Conservation (phyloP, 768 basidiomycete genomes). For the Lactarius quietus region DNA sequence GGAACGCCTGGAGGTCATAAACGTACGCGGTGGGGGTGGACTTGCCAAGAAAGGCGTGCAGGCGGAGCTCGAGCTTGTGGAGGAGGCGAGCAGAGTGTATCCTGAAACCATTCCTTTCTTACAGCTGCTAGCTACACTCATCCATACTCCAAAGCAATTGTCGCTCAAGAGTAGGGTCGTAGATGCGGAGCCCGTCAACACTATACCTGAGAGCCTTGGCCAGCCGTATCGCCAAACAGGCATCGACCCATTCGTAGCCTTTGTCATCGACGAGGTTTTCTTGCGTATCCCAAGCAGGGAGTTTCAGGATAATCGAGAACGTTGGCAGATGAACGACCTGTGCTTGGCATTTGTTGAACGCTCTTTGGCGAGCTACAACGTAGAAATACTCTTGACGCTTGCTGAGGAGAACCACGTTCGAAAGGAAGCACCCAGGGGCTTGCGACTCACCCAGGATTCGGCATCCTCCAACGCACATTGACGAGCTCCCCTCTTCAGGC, state of each 20-base stretch:
- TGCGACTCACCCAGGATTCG: constrained; percentile 81
- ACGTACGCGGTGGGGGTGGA: constrained; percentile 54
- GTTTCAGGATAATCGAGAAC: constrained; percentile 68
- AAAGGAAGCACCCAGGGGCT: constrained; percentile 52
- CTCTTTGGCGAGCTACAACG: constrained; percentile 73
- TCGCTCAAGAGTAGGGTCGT: constrained; percentile 55
- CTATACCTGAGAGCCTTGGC: constrained; percentile 77
- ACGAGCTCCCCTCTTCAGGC: constrained; percentile 69
- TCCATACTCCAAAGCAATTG: constrained; percentile 78
- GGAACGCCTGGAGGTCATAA: constrained; percentile 82
- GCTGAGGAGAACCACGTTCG: constrained; percentile 50
- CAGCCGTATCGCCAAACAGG: constrained; percentile 79
- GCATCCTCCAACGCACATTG: constrained; percentile 75
- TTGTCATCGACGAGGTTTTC: constrained; percentile 89
- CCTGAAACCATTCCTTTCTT: constrained; percentile 90
- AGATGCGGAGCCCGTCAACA: constrained; percentile 60
- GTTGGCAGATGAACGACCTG: constrained; percentile 84
- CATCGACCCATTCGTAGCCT: constrained; percentile 76
- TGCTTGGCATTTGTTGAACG: constrained; percentile 85
- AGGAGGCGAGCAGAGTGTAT: constrained; percentile 72
- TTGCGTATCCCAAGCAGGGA: constrained; percentile 70
- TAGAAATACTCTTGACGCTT: constrained; percentile 63
- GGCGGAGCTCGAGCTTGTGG: constrained; percentile 84
- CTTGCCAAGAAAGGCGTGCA: constrained; percentile 74
- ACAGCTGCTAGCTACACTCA: constrained; percentile 71